Evolutionary conservation across 306 rosid species (phyloP), one percentile per base, ranked within the genome.

Genomic region (Luffa aegyptiaca): DNA sequence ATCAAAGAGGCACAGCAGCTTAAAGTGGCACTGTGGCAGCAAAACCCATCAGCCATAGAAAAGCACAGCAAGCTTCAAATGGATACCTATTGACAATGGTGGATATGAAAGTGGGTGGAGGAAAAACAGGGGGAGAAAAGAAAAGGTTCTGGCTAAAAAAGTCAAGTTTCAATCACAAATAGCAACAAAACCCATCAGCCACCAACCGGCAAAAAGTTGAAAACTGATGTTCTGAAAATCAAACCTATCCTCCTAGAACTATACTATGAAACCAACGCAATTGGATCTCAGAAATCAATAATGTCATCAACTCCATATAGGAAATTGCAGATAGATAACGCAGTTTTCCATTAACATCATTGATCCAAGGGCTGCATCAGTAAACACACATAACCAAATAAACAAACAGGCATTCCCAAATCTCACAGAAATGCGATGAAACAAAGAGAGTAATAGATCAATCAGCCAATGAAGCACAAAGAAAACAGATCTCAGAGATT

Each of bases 311-410:
- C 12, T 58, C 83, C 88, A 57, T 21, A 0, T 3, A 64, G 83
- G 66, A 76, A 45, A 11, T 85, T 79, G n/a, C 88, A 85, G 85
- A 75, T 37, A 85, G 85, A 85, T 89, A 91, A 91, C 93, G 92
- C 90, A 86, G 96, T 59, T 58, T 89, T 48, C 0, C 26, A 85
- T 45, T 10, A 39, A 76, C 89, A 89, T 90, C 92, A 80, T 20
- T 10, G 83, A 86, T 75, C 86, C 72, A 84, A 26, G n/a, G 58
- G 4, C 20, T 13, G 56, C 31, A 18, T 61, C 8, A 59, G 14
- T 39, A 12, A 10, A 35, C 16, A 0, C 39, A 68, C 53, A 11
- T 4, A 44, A 46, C 7, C 21, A 44, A 14, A n/a, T 26, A 26
- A 4, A 10, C 51, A 14, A 71, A 12, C 55, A 21, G 20, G 45